These are phyloP conservation scores for Ceratocystis lukuohia DNA, from an alignment of 2,329 filamentous ascomycete species.

Conservation along the genomic window DNA sequence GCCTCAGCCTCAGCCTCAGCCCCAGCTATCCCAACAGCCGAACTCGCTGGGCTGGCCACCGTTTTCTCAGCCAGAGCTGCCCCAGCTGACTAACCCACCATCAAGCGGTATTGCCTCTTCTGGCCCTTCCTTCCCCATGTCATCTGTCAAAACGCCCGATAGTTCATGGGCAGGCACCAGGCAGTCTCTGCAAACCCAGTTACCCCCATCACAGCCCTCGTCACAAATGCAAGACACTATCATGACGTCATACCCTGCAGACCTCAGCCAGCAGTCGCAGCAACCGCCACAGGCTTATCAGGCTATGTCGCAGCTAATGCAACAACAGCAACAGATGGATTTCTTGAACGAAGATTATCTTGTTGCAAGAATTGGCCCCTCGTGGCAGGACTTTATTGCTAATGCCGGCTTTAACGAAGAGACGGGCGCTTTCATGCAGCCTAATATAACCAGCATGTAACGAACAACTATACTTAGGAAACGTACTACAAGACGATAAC, in stretches of 20 bases:
- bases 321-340: constrained; percentile 12
- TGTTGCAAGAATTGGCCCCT: constrained; percentile 21
- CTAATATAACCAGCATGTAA: constrained; percentile 1
- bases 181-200: background rate
- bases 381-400: constrained; percentile 25
- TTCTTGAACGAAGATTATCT: constrained; percentile 16
- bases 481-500: background rate
- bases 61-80: constrained; percentile 4
- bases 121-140: background rate
- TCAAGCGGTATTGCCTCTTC: background rate
- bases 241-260: background rate
- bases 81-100: background rate
- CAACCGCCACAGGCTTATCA: constrained; percentile 16
- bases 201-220: background rate
- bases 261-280: constrained; percentile 8
- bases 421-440: constrained; percentile 17
- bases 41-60: background rate
- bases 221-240: background rate
- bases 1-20: background rate
- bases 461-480: background rate
- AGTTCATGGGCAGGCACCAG: background rate
- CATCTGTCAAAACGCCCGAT: background rate
- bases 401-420: constrained; percentile 24
- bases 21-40: background rate
- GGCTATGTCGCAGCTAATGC: too few relatives aligned